Conservation (phyloP, 176 grass and related monocot species). For the Raddia distichophylla region DNA sequence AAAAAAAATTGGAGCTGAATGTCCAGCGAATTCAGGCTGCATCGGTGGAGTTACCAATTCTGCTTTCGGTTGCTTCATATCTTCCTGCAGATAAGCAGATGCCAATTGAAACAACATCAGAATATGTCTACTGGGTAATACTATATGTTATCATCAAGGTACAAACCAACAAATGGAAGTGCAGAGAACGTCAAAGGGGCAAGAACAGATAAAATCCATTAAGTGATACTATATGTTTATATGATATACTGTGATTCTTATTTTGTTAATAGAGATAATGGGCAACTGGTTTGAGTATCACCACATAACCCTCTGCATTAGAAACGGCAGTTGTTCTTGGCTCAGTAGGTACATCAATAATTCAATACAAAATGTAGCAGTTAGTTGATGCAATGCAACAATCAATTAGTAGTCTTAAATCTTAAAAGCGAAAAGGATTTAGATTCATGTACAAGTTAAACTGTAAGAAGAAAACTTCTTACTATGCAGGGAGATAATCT, state of each 20-base stretch:
- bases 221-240: not conserved
- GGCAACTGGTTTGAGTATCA: not conserved
- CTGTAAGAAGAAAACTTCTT: not conserved
- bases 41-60: slow-evolving; percentile 39
- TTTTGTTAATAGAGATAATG: not conserved
- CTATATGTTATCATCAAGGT: not conserved
- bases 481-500: not conserved
- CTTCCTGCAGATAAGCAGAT: slow-evolving; percentile 56
- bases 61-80: slow-evolving; percentile 40
- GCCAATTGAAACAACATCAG: slow-evolving; percentile 12
- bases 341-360: not conserved
- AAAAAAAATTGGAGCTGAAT: slow-evolving; percentile 68
- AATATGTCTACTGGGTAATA: not conserved
- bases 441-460: not conserved
- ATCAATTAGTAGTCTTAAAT: not conserved
- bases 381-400: not conserved
- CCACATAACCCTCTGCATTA: too few species aligned
- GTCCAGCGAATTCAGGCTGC: slow-evolving; percentile 45
- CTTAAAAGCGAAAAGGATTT: not conserved
- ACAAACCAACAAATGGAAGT: not conserved
- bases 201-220: not conserved
- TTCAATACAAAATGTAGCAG: not conserved
- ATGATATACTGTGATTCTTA: not conserved
- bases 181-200: not conserved
- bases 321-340: not conserved